Evolutionary conservation across 805 yeast genomes (phyloP).

Genomic region (Metschnikowia arizonensis): DNA sequence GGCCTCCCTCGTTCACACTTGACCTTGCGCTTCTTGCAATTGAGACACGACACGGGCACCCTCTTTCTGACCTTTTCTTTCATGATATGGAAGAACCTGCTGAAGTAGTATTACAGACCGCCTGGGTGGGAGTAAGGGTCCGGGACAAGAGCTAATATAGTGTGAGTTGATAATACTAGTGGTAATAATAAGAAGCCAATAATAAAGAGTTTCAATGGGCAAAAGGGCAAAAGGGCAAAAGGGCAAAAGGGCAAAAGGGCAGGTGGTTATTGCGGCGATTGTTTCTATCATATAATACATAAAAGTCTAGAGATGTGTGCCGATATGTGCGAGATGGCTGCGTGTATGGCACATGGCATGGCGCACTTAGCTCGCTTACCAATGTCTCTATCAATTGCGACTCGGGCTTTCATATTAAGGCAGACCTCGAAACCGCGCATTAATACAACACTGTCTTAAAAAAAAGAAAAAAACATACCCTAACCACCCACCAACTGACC

Average conservation of each 20-base stretch:
- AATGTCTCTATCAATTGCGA: slow-evolving; percentile 2
- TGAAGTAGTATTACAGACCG: neutral
- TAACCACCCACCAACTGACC: too few species aligned
- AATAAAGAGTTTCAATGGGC: too few species aligned
- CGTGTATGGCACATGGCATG: neutral
- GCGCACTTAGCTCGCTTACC: neutral
- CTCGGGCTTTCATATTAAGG: slow-evolving; percentile 3
- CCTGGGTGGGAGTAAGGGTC: neutral
- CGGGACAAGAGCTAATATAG: too few species aligned
- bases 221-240: too few species aligned
- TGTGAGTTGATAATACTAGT: too few species aligned
- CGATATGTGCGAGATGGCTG: slow-evolving; percentile 5
- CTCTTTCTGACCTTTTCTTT: slow-evolving; percentile 24
- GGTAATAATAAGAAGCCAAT: too few species aligned
- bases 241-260: too few species aligned
- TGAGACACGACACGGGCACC: slow-evolving; percentile 39
- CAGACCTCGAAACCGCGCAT: neutral
- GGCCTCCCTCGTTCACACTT: slow-evolving; percentile 42
- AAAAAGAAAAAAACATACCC: too few species aligned
- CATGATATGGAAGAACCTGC: slow-evolving; percentile 1
- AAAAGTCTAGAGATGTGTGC: neutral
- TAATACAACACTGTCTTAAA: too few species aligned
- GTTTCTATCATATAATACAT: neutral
- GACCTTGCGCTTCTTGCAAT: slow-evolving; percentile 40
- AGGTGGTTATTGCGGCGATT: too few species aligned